A percentile compares a stretch with the other conserved stretches of the same genome.
These are phyloP conservation scores for Pholiota conissans DNA, from an alignment of 768 basidiomycete species.

Conservation along the genomic window DNA sequence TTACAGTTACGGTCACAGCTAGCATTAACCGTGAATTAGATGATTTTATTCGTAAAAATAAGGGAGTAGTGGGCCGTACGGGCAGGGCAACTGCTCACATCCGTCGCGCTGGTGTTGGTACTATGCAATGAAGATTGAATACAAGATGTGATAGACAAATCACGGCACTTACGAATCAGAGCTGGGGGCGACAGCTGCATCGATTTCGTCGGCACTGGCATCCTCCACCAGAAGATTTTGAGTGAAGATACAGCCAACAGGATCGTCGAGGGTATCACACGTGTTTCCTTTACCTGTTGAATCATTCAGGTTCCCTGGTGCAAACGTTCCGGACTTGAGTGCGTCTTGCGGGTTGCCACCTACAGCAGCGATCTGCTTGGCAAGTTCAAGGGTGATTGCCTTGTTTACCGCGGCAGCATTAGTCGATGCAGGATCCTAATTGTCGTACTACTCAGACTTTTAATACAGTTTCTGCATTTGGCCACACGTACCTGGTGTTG, in stretches of 20 bases:
- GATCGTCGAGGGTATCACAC: slow-evolving; percentile 53
- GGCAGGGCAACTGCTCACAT: slow-evolving; percentile 9
- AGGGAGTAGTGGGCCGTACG: slow-evolving; percentile 4
- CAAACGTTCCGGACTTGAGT: slow-evolving; percentile 61
- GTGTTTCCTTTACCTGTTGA: slow-evolving; percentile 54
- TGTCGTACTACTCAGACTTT: background rate
- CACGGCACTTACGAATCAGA: background rate
- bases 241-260: slow-evolving; percentile 62
- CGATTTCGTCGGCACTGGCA: slow-evolving; percentile 58
- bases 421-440: slow-evolving; percentile 58
- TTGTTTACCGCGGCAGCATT: slow-evolving; percentile 63
- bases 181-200: slow-evolving; percentile 41
- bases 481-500: slow-evolving; percentile 53
- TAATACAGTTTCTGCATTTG: no score
- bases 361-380: slow-evolving; percentile 63
- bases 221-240: slow-evolving; percentile 58
- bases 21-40: background rate
- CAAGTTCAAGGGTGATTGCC: slow-evolving; percentile 59
- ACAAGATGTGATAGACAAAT: background rate
- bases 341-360: slow-evolving; percentile 62
- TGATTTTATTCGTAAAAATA: background rate
- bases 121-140: background rate
- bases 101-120: background rate
- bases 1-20: slow-evolving; percentile 23
- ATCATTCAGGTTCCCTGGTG: slow-evolving; percentile 54